Base-by-base conservation (phyloP, 257 asterid species). In the Eucommia ulmoides region DNA sequence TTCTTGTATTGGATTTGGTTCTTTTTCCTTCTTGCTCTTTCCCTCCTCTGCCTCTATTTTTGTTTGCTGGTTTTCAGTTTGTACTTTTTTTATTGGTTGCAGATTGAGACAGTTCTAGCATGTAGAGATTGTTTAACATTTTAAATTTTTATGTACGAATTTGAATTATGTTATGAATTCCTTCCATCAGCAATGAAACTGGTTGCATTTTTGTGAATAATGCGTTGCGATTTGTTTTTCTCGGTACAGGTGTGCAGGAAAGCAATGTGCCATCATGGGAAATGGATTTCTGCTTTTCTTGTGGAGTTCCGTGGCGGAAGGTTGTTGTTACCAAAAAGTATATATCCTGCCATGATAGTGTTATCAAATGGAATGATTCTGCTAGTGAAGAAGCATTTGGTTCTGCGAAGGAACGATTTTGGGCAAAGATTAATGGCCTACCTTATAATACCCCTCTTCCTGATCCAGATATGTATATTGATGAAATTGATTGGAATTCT, bases 341-440 rank as follows among this genome's bases (percentile, higher is more conserved):
- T 22, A 76, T 85, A 51, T 42, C 52, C 68, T 71, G 86, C 59
- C 56, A 85, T 53, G 96, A 83, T 19, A 78, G 50, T 53, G 84
- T 91, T 65, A 69, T 60, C 5, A 51, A 77, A 50, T 91, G 98
- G 98, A 83, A 86, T 56, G 96, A 69, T 47, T 83, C 88, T 62
- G 88, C 88, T 41, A 79, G 80, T 63, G 63, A 78, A 65, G 86
- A 85, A 59, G 93, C 96, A 41, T 64, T 86, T 23, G 63, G 65
- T 49, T 35, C 66, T 50, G 91, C 98, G 25, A 91, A 86, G 67
- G 63, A 53, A 42, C 72, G 87, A 56, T 91, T 55, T 60, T 79
- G 88, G 93, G 84, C 82, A 48, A 62, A 23, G 70, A 69, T 68
- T 64, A 72, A 71, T 60, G 76, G 78, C 56, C 61, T 76, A 21